Base-by-base conservation (phyloP, 2,329 filamentous ascomycete genomes). In the Trichophyton simii region DNA sequence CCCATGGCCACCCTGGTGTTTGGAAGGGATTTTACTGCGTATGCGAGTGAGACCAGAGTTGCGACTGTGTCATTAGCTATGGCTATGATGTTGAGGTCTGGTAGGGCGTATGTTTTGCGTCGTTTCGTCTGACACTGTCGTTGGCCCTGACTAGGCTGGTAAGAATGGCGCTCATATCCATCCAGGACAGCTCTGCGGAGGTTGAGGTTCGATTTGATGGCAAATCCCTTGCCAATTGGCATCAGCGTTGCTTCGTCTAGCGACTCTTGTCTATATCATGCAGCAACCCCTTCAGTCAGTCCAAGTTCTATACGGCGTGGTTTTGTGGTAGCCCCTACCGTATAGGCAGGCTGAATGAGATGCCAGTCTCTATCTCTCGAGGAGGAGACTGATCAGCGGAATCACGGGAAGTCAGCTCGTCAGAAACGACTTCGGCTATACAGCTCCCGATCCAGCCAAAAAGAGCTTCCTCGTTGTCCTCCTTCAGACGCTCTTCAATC, bases 61-160 rank as follows among this genome's bases (percentile, higher is more conserved):
- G 88, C 85, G 5, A 91, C 87, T 0, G 88, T 84, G 68, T 91
- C 88, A 69, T 91, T 91, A 48, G 87, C 83, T 66, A 91, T 90
- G 62, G 87, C 88, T 2, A 83, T 80, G 52, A 91, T 84, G 58
- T 79, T 79, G 64, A 91, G 81, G 6, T 75, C 78, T 0, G 88
- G 88, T 7, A 89, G 76, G 63, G 68, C 65, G 63, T 66, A 68
- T 50, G 69, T 61, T 62, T 69, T 67, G 61, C 69, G 66, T 66
- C 72, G 65, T 63, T 73, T 68, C 36, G 66, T 61, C 62, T 67
- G 62, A 3, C 28, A 15, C 65, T 69, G 42, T 54, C 48, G 60
- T 42, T 57, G 34, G 63, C 66, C 59, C 3, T 65, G 65, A 63
- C 67, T 58, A 3, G 65, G 65, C 3, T 66, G 63, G 57, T 72